phyloP scores from a whole-genome alignment of 805 yeast species.

The Nakazawaea peltata region DNA sequence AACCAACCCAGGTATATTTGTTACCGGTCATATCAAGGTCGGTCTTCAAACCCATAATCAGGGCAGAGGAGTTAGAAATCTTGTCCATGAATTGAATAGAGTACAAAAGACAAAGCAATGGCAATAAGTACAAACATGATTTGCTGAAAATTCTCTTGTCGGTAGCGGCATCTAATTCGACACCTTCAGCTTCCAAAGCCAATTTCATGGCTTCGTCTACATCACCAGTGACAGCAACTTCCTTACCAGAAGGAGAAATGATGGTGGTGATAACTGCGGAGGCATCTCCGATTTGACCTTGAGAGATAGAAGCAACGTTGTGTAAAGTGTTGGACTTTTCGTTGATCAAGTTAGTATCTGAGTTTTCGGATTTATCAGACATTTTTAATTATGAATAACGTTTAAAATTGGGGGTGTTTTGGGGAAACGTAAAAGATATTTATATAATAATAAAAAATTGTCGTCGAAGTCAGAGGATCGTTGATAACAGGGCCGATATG shows the following conservation, averaged over 20 bases:
- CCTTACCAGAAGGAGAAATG: conserved; percentile 12
- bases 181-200: conserved; percentile 26
- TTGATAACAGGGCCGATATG: too few species aligned
- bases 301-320: conserved; percentile 11
- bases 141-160: conserved; percentile 26
- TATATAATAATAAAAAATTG: too few species aligned
- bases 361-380: too few species aligned
- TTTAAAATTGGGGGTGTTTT: too few species aligned
- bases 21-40: conserved; percentile 28
- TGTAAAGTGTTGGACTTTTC: conserved; percentile 11
- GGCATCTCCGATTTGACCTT: conserved; percentile 13
- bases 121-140: conserved; percentile 41
- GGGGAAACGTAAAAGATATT: too few species aligned
- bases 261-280: conserved; percentile 12
- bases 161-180: conserved; percentile 17
- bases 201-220: conserved; percentile 39
- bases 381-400: too few species aligned
- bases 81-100: conserved; percentile 54
- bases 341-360: too few species aligned
- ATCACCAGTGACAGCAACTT: conserved; percentile 20
- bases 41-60: conserved; percentile 28
- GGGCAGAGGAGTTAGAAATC: conserved; percentile 31
- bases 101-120: conserved; percentile 40
- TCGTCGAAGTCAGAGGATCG: too few species aligned
- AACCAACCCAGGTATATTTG: conserved; percentile 25